Base-by-base conservation (phyloP, 192 early-diverging fungal genomes). In the Coemansia biformis region DNA sequence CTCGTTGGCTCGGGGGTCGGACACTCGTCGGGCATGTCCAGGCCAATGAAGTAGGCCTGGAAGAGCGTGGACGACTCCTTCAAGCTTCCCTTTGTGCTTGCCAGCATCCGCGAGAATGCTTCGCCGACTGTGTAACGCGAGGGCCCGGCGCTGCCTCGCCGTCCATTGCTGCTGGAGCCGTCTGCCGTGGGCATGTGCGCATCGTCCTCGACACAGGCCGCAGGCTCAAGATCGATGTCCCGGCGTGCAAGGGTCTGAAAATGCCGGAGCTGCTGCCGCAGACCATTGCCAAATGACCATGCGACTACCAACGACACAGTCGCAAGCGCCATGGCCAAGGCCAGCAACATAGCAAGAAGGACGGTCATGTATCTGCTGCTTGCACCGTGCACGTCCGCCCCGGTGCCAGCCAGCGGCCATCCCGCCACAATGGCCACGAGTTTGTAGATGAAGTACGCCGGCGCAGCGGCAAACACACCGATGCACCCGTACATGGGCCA, bases 391-490 rank as follows among this genome's bases (percentile, higher is more conserved):
- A 49, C 54, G 8, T 40, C 38, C 9, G 5, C 5, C 29, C 8
- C 37, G n/a, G 26, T 8, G 2, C n/a, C 26, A 0, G 14, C 28
- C 12, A 16, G 22, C 29, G 29, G 65, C 15, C 43, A 8, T 13
- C 16, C 6, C 34, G 13, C 4, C n/a, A 4, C 63, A 42, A 59
- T 48, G 6, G 18, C 43, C 4, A 71, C 67, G 34, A 75, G 53
- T 42, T 60, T 64, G 54, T 52, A 63, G 12, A 75, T 49, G 50
- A 75, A 61, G 36, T 48, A 61, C 11, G 59, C 59, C 5, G 57
- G 46, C 9, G 50, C 30, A 10, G 38, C 22, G 7, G 30, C 39
- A 40, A 54, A 47, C 2, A 48, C 32, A 2, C 26, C 49, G n/a
- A 56, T 33, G 31, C 65, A 59, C 1, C 42, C 49, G 30, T 46